Evolutionary conservation across 2,329 filamentous ascomycete genomes (phyloP).

Genomic region (Aquanectria penicillioides): DNA sequence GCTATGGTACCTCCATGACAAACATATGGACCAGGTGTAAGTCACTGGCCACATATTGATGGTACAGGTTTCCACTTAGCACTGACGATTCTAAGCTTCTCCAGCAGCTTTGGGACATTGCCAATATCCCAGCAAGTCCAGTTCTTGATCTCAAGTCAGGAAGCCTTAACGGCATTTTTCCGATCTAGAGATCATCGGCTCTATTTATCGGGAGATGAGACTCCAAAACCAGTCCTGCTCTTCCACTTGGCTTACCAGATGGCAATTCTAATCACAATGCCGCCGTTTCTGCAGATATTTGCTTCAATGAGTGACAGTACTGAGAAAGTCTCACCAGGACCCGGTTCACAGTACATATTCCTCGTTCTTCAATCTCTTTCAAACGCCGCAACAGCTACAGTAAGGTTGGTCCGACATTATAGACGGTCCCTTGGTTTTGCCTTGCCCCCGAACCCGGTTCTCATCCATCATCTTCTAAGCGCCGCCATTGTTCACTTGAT

Average conservation of each 20-base stretch:
- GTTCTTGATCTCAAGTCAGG: constrained; percentile 3
- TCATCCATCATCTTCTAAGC: constrained; percentile 8
- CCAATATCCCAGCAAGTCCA: not conserved
- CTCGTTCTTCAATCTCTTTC: not conserved
- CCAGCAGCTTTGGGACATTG: not conserved
- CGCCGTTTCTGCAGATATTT: constrained; percentile 1
- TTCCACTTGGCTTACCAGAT: constrained; percentile 9
- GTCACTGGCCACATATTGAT: too few relatives aligned
- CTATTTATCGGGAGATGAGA: not conserved
- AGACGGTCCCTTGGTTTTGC: not conserved
- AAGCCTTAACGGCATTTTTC: constrained; percentile 1
- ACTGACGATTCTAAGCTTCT: not conserved
- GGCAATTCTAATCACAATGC: constrained; percentile 1
- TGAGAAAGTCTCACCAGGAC: not conserved
- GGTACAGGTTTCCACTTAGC: too few relatives aligned
- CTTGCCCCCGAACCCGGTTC: not conserved
- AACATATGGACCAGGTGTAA: constrained; percentile 7
- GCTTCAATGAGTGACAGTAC: not conserved
- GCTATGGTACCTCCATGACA: not conserved
- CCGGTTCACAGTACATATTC: constrained; percentile 1
- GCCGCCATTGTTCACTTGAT: constrained; percentile 8
- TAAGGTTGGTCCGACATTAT: not conserved
- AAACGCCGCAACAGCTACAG: not conserved
- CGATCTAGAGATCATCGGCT: constrained; percentile 1
- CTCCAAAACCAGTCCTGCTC: not conserved